Conservation (phyloP, 164 flowering plant genomes). For the Nymphaea colorata region DNA sequence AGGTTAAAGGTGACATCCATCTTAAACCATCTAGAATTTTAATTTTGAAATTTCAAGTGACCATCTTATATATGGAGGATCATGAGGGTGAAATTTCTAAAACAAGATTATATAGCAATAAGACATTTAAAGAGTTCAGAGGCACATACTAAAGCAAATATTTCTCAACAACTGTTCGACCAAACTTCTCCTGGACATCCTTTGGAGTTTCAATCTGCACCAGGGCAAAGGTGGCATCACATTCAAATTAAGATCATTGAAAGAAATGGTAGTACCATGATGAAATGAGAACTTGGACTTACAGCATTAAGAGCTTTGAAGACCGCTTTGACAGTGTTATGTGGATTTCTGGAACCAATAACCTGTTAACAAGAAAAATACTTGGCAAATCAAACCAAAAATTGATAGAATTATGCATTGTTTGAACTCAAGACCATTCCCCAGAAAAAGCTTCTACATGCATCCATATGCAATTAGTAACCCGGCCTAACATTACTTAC, state of each 20-base stretch:
- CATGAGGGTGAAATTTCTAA: no score
- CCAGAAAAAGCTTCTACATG: background rate
- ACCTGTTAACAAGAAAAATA: constrained; percentile 30
- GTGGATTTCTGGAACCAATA: constrained; percentile 83
- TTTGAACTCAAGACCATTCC: no score
- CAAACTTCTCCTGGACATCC: constrained; percentile 89
- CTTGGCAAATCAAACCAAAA: background rate
- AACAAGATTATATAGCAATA: no score
- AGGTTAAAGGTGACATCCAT: no score
- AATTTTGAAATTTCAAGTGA: no score
- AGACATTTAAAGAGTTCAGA: background rate
- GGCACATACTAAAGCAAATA: constrained; percentile 42
- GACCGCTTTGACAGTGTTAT: constrained; percentile 81
- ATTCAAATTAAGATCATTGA: background rate
- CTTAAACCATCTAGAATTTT: no score
- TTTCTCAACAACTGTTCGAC: constrained; percentile 82
- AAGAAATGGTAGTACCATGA: background rate
- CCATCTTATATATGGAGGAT: no score
- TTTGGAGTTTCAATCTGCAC: constrained; percentile 83
- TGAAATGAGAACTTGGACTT: constrained; percentile 5
- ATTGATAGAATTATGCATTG: background rate
- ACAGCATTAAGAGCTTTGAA: constrained; percentile 60
- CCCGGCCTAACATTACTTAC: constrained; percentile 18
- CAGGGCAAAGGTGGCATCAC: background rate
- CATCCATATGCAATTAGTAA: background rate